phyloP scores from a whole-genome alignment of 2,329 filamentous ascomycete genomes.

The Pyricularia grisea region DNA sequence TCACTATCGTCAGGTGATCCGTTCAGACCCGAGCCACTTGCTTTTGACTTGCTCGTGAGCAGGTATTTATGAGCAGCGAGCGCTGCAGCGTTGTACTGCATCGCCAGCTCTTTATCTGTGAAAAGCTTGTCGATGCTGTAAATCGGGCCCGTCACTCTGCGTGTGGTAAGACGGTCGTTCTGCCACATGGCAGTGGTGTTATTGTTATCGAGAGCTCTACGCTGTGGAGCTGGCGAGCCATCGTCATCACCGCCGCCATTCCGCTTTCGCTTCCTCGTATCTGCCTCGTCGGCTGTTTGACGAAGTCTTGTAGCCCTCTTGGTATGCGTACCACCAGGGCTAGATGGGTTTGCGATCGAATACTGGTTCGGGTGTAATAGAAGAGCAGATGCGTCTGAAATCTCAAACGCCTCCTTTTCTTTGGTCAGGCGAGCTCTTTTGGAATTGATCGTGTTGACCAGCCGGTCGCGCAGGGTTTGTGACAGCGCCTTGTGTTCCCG shows the following conservation, averaged over 20 bases:
- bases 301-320: constrained; percentile 55
- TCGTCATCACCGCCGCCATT: constrained; percentile 49
- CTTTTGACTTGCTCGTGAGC: constrained; percentile 43
- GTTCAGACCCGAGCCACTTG: constrained; percentile 29
- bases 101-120: constrained; percentile 58
- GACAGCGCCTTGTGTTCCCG: constrained; percentile 51
- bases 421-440: constrained; percentile 56
- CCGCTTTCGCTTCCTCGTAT: constrained; percentile 54
- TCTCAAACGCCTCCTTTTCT: constrained; percentile 60
- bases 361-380: constrained; percentile 61
- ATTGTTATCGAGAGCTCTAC: constrained; percentile 44
- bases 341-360: constrained; percentile 54
- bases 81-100: constrained; percentile 56
- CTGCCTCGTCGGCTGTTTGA: constrained; percentile 51
- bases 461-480: constrained; percentile 53
- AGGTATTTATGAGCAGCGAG: constrained; percentile 54
- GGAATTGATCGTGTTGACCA: constrained; percentile 54
- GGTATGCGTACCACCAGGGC: constrained; percentile 51
- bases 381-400: constrained; percentile 55
- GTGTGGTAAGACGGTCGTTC: constrained; percentile 44
- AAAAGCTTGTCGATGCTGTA: constrained; percentile 64
- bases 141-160: constrained; percentile 48
- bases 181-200: constrained; percentile 54
- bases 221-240: constrained; percentile 50
- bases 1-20: constrained; percentile 40